phyloP scores from a whole-genome alignment of 768 basidiomycete genomes.

The Lactarius hengduanensis region DNA sequence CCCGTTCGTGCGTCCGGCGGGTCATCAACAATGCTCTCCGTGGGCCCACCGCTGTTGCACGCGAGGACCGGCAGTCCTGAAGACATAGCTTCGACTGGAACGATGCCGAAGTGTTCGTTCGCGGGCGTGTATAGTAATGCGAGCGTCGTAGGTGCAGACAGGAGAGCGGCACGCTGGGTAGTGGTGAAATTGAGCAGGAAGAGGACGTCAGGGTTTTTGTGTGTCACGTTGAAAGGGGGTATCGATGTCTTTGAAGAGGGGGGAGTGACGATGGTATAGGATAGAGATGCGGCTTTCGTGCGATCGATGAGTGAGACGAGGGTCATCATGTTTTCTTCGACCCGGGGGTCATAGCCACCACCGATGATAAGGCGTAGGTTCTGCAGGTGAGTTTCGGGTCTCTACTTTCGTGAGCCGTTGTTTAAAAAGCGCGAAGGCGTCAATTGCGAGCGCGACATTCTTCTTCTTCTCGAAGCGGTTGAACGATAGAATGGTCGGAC shows the following conservation, averaged over 20 bases:
- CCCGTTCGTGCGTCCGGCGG: slow-evolving; percentile 60
- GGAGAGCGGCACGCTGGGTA: slow-evolving; percentile 76
- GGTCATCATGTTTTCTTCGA: slow-evolving; percentile 79
- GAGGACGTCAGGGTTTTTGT: slow-evolving; percentile 57
- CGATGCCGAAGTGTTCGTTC: slow-evolving; percentile 98
- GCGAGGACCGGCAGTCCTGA: slow-evolving; percentile 90
- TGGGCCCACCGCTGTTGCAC: slow-evolving; percentile 84
- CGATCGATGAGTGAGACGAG: slow-evolving; percentile 61
- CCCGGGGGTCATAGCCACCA: slow-evolving; percentile 89
- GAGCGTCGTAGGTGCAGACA: slow-evolving; percentile 61
- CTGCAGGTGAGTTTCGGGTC: slow-evolving; percentile 27
- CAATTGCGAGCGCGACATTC: slow-evolving; percentile 77
- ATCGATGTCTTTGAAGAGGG: slow-evolving; percentile 38
- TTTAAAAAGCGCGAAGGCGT: slow-evolving; percentile 65
- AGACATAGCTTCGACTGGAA: slow-evolving; percentile 91
- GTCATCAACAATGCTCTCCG: slow-evolving; percentile 69
- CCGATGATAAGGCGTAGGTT: slow-evolving; percentile 73
- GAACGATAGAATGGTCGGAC: slow-evolving; percentile 78
- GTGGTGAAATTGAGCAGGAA: slow-evolving; percentile 94
- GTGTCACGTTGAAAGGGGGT: slow-evolving; percentile 44
- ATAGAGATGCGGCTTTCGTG: slow-evolving; percentile 52
- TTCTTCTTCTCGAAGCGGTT: slow-evolving; percentile 98
- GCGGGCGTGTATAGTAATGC: slow-evolving; percentile 89
- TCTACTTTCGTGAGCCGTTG: slow-evolving; percentile 30
- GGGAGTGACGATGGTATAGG: slow-evolving; percentile 57